Base-by-base conservation (phyloP, 2,329 filamentous ascomycete species). In the Penicillium sp. region DNA sequence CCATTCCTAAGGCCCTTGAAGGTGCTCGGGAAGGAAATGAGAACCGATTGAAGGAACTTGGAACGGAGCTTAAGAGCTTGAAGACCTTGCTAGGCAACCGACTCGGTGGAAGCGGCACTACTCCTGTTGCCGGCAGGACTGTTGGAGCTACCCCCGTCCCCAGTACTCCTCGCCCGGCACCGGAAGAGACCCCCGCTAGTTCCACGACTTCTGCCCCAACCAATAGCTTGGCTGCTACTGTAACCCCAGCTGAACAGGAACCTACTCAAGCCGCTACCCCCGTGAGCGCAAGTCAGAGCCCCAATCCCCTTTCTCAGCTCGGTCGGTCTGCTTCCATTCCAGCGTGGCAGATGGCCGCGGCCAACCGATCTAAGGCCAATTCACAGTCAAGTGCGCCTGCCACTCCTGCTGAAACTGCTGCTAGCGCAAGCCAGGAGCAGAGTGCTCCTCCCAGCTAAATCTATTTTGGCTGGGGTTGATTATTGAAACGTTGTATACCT, bases 1-100 rank as follows among this genome's bases (percentile, higher is more conserved):
- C 89, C 47, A 91, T 99, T 51, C 94, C 95, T 7, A 90, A 89
- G 72, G 92, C 92, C 2, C 83, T 99, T 66, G 86, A 94, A 60
- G 88, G 88, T 49, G 91, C 97, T 69, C 93, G 93, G 75, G 89
- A 93, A 58, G 81, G 85, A 50, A 90, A 89, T 26, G 92, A 97
- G 69, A 83, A 79, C 61, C 83, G 91, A 45, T 78, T 99, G 55
- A 88, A 86, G 72, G 94, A 97, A 65, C 84, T 99, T 61, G 89
- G 90, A 62, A 83, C 81, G 7, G 94, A 99, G 74, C 80, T 99
- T 65, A 91, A 89, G 78, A 97, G 92, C 70, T 78, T 99, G 66
- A 97, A 97, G 81, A 89, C 90, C 2, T 79, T 99, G 49, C 84
- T 99, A 47, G 80, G 80, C 32, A 88, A 86, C 70, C 76, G 85